Conservation (phyloP, 305 asterid genomes). For the Fraxinus nigra region DNA sequence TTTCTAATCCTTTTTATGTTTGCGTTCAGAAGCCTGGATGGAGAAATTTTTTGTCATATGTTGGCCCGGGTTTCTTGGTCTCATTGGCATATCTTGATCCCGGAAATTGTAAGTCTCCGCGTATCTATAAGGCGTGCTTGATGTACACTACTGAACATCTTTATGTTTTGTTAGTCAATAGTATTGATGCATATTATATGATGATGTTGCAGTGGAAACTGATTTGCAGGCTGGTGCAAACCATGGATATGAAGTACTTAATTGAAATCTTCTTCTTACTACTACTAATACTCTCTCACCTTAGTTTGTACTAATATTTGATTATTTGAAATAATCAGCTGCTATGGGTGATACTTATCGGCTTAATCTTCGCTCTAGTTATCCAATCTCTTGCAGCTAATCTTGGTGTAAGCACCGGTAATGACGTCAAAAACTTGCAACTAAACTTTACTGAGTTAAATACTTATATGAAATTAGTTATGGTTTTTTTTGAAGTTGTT, state of each 20-base stretch:
- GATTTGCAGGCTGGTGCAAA: slow-evolving; percentile 94
- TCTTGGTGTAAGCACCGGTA: slow-evolving; percentile 92
- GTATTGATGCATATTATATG: neutral
- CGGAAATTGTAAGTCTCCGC: slow-evolving; percentile 57
- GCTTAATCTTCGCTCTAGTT: slow-evolving; percentile 76
- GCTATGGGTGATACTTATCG: slow-evolving; percentile 85
- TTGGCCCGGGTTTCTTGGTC: slow-evolving; percentile 93
- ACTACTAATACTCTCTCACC: neutral
- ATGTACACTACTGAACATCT: neutral
- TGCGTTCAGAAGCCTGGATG: slow-evolving; percentile 65
- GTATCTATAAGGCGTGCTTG: neutral
- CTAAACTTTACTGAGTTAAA: neutral
- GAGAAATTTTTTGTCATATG: slow-evolving; percentile 62
- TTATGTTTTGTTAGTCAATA: neutral
- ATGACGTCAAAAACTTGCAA: neutral
- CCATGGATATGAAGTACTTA: slow-evolving; percentile 70
- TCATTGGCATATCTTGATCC: slow-evolving; percentile 92
- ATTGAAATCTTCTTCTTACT: neutral
- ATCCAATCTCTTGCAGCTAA: slow-evolving; percentile 97
- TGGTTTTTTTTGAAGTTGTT: neutral
- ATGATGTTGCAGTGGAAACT: slow-evolving; percentile 70
- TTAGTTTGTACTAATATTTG: neutral
- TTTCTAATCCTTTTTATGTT: neutral
- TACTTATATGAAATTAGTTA: neutral
- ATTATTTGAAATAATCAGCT: slow-evolving; percentile 41